phyloP scores from a whole-genome alignment of 75 land plant species.

The Larix kaempferi region DNA sequence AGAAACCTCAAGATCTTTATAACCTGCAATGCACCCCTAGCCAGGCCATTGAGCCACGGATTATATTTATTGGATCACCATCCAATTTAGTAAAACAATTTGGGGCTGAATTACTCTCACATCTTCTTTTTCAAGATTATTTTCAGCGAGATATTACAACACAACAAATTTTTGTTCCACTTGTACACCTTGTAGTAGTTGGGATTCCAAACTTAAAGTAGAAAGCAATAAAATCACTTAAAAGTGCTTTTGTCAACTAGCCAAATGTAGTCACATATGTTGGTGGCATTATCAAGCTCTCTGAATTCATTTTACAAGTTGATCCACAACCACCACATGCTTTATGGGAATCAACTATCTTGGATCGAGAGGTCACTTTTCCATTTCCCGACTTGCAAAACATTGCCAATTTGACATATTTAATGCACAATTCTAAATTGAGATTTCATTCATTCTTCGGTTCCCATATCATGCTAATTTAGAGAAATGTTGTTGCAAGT shows the following conservation, averaged over 20 bases:
- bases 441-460: no score
- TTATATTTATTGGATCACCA: slow-evolving; percentile 82
- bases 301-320: slow-evolving; percentile 76
- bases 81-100: slow-evolving; percentile 90
- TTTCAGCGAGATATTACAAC: slow-evolving; percentile 82
- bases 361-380: no score
- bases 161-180: slow-evolving; percentile 73
- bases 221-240: slow-evolving; percentile 82
- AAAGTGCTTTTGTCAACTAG: slow-evolving; percentile 81
- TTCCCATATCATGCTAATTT: no score
- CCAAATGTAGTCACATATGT: slow-evolving; percentile 90
- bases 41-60: slow-evolving; percentile 81
- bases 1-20: slow-evolving; percentile 74
- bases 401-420: no score
- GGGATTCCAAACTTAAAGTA: slow-evolving; percentile 77
- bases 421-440: no score
- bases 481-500: no score
- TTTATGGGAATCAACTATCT: slow-evolving; percentile 92
- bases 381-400: no score
- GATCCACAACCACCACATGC: slow-evolving; percentile 83
- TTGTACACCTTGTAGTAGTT: slow-evolving; percentile 75
- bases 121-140: slow-evolving; percentile 78
- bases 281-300: slow-evolving; percentile 82
- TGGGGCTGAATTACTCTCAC: slow-evolving; percentile 82
- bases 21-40: slow-evolving; percentile 62